Base-by-base conservation (phyloP, 805 yeast genomes). In the Wickerhamiella parazyma region DNA sequence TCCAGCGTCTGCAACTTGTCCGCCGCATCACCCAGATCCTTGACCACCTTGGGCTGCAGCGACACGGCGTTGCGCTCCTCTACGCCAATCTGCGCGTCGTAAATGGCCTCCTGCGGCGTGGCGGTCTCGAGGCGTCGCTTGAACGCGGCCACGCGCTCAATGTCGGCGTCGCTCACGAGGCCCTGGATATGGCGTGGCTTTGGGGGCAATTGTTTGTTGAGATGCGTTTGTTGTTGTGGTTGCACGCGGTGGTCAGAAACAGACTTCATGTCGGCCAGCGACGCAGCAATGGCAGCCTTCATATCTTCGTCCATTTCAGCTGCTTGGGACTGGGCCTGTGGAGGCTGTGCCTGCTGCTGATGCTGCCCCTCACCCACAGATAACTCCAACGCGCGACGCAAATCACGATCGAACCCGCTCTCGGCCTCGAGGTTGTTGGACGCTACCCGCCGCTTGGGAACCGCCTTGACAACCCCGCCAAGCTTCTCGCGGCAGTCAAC, bases 201-300 rank as follows among this genome's bases (percentile, higher is more conserved):
- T 10, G 41, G 35, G 12, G 18, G 20, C 17, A 21, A 16, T 10
- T 14, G 10, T 21, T 35, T 19, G 16, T n/a, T 20, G 16, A n/a
- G 41, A 1, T 26, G 3, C n/a, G 31, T 22, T 14, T 28, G 36
- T 12, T 12, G 36, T 7, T 19, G n/a, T 3, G 14, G 17, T 14
- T 26, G 35, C 11, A 14, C 28, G n/a, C 14, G 35, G 14, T 22
- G 24, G 19, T 25, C 14, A 2, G 38, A 31, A 8, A 39, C 42
- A 14, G 21, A 21, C 18, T 51, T 73, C 57, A 80, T 69, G 46
- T 87, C 96, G 42, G 70, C 70, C 48, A 91, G 67, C 60, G 95
- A 84, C 0, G 95, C 95, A 12, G 81, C 94, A 46, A 91, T 89
- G 0, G 97, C 98, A 0, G 91, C 94, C 58, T 77, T 82, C 76